Evolutionary conservation across 2,329 filamentous ascomycete genomes (phyloP).

Genomic region (Venturia nashicola): DNA sequence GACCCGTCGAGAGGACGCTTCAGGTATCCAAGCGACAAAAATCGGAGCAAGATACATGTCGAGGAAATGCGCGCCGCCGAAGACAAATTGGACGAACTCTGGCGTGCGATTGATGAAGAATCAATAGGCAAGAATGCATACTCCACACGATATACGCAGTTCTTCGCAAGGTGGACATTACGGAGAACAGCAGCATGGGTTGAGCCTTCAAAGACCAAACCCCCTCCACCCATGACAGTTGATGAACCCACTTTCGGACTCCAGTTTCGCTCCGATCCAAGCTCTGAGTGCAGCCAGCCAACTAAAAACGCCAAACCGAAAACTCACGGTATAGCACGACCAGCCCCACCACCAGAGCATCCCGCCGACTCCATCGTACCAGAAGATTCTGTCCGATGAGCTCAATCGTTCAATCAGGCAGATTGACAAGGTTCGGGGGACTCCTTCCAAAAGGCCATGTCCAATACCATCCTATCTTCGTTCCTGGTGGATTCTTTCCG

Average conservation of each 20-base stretch:
- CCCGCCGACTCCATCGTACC: too few relatives aligned
- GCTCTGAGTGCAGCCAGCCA: too few relatives aligned
- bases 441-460: too few relatives aligned
- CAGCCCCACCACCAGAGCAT: not conserved
- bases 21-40: slow-evolving; percentile 36
- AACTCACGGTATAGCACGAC: too few relatives aligned
- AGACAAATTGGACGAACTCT: slow-evolving; percentile 35
- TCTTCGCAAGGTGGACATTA: not conserved
- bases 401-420: too few relatives aligned
- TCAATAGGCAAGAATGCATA: not conserved
- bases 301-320: too few relatives aligned
- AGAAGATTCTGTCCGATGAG: too few relatives aligned
- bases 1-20: slow-evolving; percentile 30
- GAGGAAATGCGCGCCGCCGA: slow-evolving; percentile 36
- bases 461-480: too few relatives aligned
- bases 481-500: too few relatives aligned
- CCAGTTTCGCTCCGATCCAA: slow-evolving; percentile 17
- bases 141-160: not conserved
- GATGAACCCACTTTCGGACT: not conserved
- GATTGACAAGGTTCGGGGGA: too few relatives aligned
- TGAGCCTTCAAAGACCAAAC: not conserved
- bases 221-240: not conserved
- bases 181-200: not conserved
- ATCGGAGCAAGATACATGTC: slow-evolving; percentile 32
- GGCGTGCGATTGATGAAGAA: slow-evolving; percentile 17